Evolutionary conservation across 2,329 filamentous ascomycete genomes (phyloP).

Genomic region (Aspergillus hortae): DNA sequence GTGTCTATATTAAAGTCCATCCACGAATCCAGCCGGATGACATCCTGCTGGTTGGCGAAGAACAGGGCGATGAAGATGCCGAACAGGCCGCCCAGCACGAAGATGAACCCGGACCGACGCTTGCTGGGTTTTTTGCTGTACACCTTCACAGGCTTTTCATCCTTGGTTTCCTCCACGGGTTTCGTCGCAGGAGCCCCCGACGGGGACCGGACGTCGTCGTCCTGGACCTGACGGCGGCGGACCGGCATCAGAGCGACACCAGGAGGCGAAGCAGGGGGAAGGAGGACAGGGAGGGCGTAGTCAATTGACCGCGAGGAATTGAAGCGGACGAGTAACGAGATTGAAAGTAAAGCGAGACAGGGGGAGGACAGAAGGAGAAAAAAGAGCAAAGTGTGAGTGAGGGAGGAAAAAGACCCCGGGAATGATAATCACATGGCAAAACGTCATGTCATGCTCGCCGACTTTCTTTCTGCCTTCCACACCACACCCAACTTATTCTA

Average conservation of each 20-base stretch:
- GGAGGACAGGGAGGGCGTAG: not conserved
- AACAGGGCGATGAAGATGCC: slow-evolving; percentile 85
- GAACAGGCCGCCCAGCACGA: slow-evolving; percentile 82
- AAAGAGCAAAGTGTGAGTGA: not conserved
- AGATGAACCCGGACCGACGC: slow-evolving; percentile 75
- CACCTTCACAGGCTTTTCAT: slow-evolving; percentile 23
- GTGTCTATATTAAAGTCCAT: slow-evolving; percentile 75
- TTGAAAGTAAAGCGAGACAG: slow-evolving; percentile 1
- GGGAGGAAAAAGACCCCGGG: not conserved
- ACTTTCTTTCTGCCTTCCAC: not conserved
- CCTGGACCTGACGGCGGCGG: slow-evolving; percentile 41
- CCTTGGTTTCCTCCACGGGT: not conserved
- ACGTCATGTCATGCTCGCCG: not conserved
- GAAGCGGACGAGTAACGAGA: not conserved
- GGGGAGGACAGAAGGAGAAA: not conserved
- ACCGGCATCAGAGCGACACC: slow-evolving; percentile 27
- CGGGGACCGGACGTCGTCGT: slow-evolving; percentile 29
- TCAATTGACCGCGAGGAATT: slow-evolving; percentile 2
- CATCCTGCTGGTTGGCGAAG: slow-evolving; percentile 83
- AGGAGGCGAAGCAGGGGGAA: not conserved
- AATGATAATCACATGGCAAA: slow-evolving; percentile 10
- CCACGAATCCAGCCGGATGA: slow-evolving; percentile 77
- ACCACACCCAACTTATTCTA: not conserved
- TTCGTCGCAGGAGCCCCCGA: slow-evolving; percentile 6
- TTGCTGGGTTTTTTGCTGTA: slow-evolving; percentile 53